Base-by-base conservation (phyloP, 371 early-diverging fungal species). In the Nematocida displodere region DNA sequence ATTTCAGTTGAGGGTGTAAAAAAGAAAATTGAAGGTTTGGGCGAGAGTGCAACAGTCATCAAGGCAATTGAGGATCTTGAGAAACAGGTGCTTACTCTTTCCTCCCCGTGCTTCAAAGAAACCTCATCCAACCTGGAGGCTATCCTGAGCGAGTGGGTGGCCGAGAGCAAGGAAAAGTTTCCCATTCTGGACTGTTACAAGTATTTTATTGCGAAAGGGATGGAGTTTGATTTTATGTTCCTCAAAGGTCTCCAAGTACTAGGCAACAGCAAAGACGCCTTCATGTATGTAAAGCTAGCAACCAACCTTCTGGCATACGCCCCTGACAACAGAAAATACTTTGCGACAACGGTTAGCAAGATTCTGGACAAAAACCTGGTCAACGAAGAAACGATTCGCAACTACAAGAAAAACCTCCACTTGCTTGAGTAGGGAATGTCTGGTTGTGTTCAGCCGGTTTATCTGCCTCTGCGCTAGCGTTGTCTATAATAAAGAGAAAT, bases 111-210 rank as follows among this genome's bases (percentile, higher is more conserved):
- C 17, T 26, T 39, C 5, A 34, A 53, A 11, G 40, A 77, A 34
- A 54, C 28, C 29, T 50, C 54, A 13, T 13, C 49, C 13, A 54
- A 77, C 15, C 67, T 76, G 22, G 44, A 75, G 33, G 77, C 68
- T 17, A 39, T 79, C 20, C 56, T 64, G 17, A 47, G 64, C 1
- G 44, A 65, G 24, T 52, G 46, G 50, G 3, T 68, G 20, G 33
- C 75, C 15, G 48, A 53, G 1, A 58, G 33, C n/a, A 44, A 34
- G 11, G 61, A 56, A 29, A 67, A 39, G 44, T 80, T 79, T 64
- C 65, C 77, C 36, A 56, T 66, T 31, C 62, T 81, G 40, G 80
- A 83, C 53, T 66, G 83, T 1, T 78, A 68, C 42, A 79, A 77
- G 65, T 83, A 77, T 54, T 66, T 83, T 54, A 37, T 76, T 24